These are phyloP conservation scores for Arabis hirsuta DNA, from an alignment of 345 rosid genomes.

Conservation along the genomic window DNA sequence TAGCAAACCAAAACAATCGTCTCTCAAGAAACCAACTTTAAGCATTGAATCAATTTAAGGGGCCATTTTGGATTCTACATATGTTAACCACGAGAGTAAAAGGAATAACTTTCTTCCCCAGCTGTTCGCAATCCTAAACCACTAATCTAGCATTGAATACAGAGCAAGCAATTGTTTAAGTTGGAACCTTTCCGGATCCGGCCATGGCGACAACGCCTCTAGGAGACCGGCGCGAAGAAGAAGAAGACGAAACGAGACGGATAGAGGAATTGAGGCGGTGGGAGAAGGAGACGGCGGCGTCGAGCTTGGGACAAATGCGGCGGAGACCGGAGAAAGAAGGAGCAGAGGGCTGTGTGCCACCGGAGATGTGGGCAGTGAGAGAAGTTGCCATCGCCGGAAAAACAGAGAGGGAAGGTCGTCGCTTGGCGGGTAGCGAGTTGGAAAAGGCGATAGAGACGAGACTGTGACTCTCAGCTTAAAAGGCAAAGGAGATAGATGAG, in stretches of 20 bases:
- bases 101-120: not conserved
- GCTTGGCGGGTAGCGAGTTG: conserved; percentile 19
- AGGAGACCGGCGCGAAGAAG: conserved; percentile 60
- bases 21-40: conserved; percentile 11
- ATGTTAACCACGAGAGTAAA: not conserved
- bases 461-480: conserved; percentile 27
- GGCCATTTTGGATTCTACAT: too few species aligned
- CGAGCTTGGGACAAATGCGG: conserved; percentile 47
- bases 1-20: conserved; percentile 10
- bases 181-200: conserved; percentile 79
- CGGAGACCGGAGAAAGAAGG: conserved; percentile 64
- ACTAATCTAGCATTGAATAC: not conserved
- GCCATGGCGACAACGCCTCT: conserved; percentile 82
- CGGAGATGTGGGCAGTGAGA: conserved; percentile 29
- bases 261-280: conserved; percentile 54
- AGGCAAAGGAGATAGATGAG: conserved; percentile 27
- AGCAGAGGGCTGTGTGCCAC: conserved; percentile 37
- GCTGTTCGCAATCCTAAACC: not conserved
- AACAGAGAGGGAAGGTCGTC: not conserved
- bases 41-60: not conserved
- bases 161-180: not conserved
- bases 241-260: conserved; percentile 56
- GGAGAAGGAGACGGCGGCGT: conserved; percentile 39
- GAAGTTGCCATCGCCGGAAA: conserved; percentile 31
- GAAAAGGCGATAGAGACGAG: conserved; percentile 43